Evolutionary conservation across 192 early-diverging fungal genomes (phyloP), one percentile per base, ranked within the genome.

Genomic region (Dimargaris xerosporica): DNA sequence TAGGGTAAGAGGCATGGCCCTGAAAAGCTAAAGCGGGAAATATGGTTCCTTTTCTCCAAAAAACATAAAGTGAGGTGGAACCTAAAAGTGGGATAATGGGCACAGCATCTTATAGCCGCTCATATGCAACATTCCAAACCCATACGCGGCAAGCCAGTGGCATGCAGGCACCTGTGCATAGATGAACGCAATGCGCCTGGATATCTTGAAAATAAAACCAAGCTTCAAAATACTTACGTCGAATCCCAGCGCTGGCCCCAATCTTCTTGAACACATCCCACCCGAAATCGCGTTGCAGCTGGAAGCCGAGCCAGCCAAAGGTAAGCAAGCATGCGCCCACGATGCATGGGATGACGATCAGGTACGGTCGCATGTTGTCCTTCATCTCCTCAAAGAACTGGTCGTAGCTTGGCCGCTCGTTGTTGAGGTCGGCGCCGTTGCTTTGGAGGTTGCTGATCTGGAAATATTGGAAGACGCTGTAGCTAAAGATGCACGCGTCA

Each of bases 221-320:
- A 17, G 44, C 11, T 9, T 45, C 11, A 17, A 10, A 45, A 45
- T 45, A 63, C 66, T 67, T 79, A 83, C 81, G 65, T 62, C 78
- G 75, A 54, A 82, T 83, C 11, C 67, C 65, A 44, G 82, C 74
- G 41, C 81, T 75, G n/a, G 82, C 80, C 17, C 82, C 81, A 65
- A 85, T 81, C 70, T 81, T 81, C 60, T 82, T 82, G 71, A 79
- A 82, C 53, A 81, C 78, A 61, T 76, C 83, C 81, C 82, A 84
- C 26, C 83, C 80, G 65, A 84, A 83, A 67, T 83, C 76, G 44
- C 71, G 70, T 55, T 78, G 85, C 29, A 84, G 67, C 44, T 65
- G 64, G 51, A 69, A 67, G n/a, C 73, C 79, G 31, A 85, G 66
- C 59, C 70, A 77, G 39, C 69, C 51, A 42, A 75, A 77, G n/a